phyloP scores from a whole-genome alignment of 2,329 filamentous ascomycete genomes.

The Seiridium unicorne region DNA sequence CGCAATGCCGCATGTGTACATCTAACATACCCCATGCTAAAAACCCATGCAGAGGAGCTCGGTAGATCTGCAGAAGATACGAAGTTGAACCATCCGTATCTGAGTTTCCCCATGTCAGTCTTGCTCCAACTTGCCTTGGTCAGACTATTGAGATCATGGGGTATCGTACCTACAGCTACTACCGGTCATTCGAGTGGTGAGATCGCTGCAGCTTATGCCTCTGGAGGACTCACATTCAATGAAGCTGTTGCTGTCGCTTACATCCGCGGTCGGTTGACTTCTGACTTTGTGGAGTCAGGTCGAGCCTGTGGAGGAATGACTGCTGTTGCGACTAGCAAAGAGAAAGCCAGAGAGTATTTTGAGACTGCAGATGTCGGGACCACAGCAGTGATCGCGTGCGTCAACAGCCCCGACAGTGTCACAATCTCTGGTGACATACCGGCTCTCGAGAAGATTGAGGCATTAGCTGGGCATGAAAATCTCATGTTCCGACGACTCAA shows the following conservation, averaged over 20 bases:
- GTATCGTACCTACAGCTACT: slow-evolving; percentile 21
- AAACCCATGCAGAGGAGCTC: background rate
- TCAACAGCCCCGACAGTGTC: slow-evolving; percentile 41
- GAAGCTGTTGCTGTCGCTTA: slow-evolving; percentile 24
- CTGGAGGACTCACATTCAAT: slow-evolving; percentile 8
- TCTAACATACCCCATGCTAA: background rate
- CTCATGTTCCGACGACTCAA: slow-evolving; percentile 16
- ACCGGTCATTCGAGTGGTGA: slow-evolving; percentile 33
- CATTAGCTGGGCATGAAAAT: slow-evolving; percentile 19
- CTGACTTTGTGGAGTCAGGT: background rate
- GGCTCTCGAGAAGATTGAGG: slow-evolving; percentile 36
- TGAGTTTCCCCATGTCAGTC: slow-evolving; percentile 5
- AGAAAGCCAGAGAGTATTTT: background rate
- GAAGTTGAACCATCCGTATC: slow-evolving; percentile 4
- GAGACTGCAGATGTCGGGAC: slow-evolving; percentile 35
- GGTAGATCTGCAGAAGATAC: background rate
- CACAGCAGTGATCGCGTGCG: slow-evolving; percentile 34
- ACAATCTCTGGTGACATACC: slow-evolving; percentile 48
- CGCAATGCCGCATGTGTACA: too few relatives aligned
- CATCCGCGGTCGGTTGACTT: slow-evolving; percentile 2
- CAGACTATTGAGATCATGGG: slow-evolving; percentile 25
- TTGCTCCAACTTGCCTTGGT: slow-evolving; percentile 32
- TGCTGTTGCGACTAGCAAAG: slow-evolving; percentile 20
- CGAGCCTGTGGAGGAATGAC: slow-evolving; percentile 26
- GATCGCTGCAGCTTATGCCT: slow-evolving; percentile 29